phyloP scores from a whole-genome alignment of 768 basidiomycete species.

The Pholiota conissans region DNA sequence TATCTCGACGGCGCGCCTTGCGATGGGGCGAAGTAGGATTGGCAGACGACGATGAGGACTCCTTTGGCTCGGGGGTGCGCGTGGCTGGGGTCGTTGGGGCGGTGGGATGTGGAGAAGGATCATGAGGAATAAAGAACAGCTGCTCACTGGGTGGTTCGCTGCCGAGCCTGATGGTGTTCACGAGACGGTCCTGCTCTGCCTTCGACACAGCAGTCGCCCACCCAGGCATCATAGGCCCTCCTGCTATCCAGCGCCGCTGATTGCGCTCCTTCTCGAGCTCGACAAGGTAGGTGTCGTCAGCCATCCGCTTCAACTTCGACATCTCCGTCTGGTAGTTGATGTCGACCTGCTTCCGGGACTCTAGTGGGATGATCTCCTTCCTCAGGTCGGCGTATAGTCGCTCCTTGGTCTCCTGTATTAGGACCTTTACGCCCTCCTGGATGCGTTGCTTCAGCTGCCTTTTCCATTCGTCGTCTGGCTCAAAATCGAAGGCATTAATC shows the following conservation, averaged over 20 bases:
- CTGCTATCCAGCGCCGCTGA: slow-evolving; percentile 49
- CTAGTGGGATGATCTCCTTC: slow-evolving; percentile 33
- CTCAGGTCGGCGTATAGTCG: slow-evolving; percentile 53
- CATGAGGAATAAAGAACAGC: not conserved
- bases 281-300: slow-evolving; percentile 43
- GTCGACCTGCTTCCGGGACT: slow-evolving; percentile 33
- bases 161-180: slow-evolving; percentile 46
- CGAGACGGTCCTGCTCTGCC: slow-evolving; percentile 42
- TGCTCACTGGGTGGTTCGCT: slow-evolving; percentile 11
- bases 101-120: slow-evolving; percentile 1
- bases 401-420: slow-evolving; percentile 65
- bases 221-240: slow-evolving; percentile 26
- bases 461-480: slow-evolving; percentile 62
- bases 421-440: slow-evolving; percentile 38
- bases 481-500: slow-evolving; percentile 35
- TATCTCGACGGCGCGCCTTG: slow-evolving; percentile 2
- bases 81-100: not conserved
- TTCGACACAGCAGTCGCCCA: slow-evolving; percentile 31
- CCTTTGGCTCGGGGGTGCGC: slow-evolving; percentile 8
- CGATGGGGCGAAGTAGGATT: not conserved
- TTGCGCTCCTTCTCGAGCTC: slow-evolving; percentile 49
- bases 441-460: slow-evolving; percentile 44
- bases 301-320: slow-evolving; percentile 42
- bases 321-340: slow-evolving; percentile 41
- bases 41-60: not conserved